Conservation (phyloP, 371 early-diverging fungal genomes). For the Furculomyces boomerangus region DNA sequence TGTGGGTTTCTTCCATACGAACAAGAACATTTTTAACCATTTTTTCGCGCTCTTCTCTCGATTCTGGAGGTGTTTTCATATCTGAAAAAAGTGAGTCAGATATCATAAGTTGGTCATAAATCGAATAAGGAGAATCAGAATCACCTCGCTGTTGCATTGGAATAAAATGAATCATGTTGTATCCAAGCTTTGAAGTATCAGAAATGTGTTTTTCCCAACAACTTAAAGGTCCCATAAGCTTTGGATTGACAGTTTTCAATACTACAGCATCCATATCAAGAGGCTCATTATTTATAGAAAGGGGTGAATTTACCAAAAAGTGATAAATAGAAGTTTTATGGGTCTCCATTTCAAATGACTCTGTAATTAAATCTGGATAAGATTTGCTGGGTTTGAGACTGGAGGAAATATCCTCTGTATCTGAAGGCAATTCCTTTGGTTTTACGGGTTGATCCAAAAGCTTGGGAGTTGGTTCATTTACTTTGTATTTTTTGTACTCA, state of each 20-base stretch:
- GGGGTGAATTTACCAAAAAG: conserved; percentile 76
- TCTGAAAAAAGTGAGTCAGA: conserved; percentile 63
- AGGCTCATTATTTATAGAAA: conserved; percentile 20
- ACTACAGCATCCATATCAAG: conserved; percentile 58
- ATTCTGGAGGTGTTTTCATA: conserved; percentile 19
- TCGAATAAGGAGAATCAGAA: conserved; percentile 90
- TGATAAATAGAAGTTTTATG: conserved; percentile 14
- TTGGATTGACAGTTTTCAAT: conserved; percentile 75
- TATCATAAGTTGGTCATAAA: conserved; percentile 73
- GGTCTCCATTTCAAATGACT: conserved; percentile 3
- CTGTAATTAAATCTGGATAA: conserved; percentile 1
- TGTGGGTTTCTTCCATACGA: conserved; percentile 36
- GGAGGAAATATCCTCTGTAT: conserved; percentile 3
- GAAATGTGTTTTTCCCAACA: conserved; percentile 60
- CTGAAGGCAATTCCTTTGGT: conserved; percentile 2
- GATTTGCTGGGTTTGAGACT: conserved; percentile 21
- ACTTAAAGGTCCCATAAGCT: conserved; percentile 78
- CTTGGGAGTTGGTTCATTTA: not conserved
- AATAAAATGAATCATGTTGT: conserved; percentile 95
- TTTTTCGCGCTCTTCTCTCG: conserved; percentile 35
- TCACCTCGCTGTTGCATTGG: conserved; percentile 77
- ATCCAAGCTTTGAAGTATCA: conserved; percentile 47
- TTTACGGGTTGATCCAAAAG: conserved; percentile 2
- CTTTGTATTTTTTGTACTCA: conserved; percentile 28
- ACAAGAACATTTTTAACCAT: conserved; percentile 32